phyloP scores from a whole-genome alignment of 352 stramenopile species.

The Pythium utonaiense region DNA sequence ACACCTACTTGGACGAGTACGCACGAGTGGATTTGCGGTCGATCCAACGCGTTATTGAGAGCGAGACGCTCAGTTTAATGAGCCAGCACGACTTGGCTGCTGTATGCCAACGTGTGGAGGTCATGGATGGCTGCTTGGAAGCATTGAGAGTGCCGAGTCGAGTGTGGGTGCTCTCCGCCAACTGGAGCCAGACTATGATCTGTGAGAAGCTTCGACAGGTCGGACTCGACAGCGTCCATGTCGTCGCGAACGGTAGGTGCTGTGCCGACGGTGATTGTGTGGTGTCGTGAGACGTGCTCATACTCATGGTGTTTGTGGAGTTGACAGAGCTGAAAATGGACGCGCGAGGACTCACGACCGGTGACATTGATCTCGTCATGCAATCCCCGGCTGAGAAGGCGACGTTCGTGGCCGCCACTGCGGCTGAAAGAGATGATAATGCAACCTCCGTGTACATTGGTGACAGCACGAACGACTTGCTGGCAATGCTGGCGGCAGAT shows the following conservation, averaged over 20 bases:
- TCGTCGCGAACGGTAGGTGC: conserved; percentile 54
- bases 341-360: conserved; percentile 37
- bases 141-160: conserved; percentile 23
- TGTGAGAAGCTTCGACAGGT: conserved; percentile 20
- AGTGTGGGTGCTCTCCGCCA: conserved; percentile 52
- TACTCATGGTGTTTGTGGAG: background rate
- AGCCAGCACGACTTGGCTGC: conserved; percentile 8
- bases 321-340: conserved; percentile 47
- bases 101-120: conserved; percentile 12
- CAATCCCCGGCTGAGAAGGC: conserved; percentile 64
- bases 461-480: conserved; percentile 63
- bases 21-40: conserved; percentile 42
- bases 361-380: conserved; percentile 44
- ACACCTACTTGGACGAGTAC: conserved; percentile 41
- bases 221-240: conserved; percentile 1
- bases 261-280: no score
- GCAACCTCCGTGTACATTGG: conserved; percentile 49
- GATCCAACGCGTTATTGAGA: conserved; percentile 37
- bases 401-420: conserved; percentile 18
- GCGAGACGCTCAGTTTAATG: conserved; percentile 37
- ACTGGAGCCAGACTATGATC: conserved; percentile 61
- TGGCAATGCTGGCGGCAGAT: conserved; percentile 60
- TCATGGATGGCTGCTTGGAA: conserved; percentile 32
- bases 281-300: no score
- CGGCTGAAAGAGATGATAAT: conserved; percentile 1